Percentiles rank a stretch among this genome's conserved stretches.
Evolutionary conservation across 352 stramenopile genomes (phyloP).

Genomic region (Thalassiosira sp.): DNA sequence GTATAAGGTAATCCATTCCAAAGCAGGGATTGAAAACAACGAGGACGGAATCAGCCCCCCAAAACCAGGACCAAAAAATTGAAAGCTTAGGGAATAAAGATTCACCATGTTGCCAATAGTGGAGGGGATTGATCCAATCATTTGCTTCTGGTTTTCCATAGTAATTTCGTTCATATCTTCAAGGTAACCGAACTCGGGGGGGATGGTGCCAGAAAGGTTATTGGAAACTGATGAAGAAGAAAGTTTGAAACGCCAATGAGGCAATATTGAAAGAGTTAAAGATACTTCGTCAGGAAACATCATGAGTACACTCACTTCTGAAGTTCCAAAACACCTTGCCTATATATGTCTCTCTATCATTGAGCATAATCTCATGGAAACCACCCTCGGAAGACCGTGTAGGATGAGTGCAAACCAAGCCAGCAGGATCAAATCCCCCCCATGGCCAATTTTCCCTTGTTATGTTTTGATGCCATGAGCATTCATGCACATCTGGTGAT

Average conservation of each 20-base stretch:
- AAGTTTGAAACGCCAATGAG: no score
- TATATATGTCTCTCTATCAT: neutral
- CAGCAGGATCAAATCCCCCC: slow-evolving; percentile 17
- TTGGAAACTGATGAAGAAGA: slow-evolving; percentile 10
- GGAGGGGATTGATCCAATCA: slow-evolving; percentile 6
- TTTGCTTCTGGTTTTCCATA: neutral
- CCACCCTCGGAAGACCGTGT: neutral
- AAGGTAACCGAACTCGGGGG: slow-evolving; percentile 18
- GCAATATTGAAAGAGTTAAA: neutral
- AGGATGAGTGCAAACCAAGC: neutral
- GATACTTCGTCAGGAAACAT: no score
- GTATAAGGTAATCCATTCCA: neutral
- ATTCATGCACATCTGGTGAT: slow-evolving; percentile 18
- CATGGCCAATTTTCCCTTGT: slow-evolving; percentile 8
- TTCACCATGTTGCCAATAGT: slow-evolving; percentile 11
- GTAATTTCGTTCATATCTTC: neutral
- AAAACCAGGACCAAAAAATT: slow-evolving; percentile 8
- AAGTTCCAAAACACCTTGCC: slow-evolving; percentile 3
- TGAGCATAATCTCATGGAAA: neutral
- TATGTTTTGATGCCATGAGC: slow-evolving; percentile 14
- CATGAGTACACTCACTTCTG: slow-evolving; percentile 11
- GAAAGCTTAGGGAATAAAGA: neutral
- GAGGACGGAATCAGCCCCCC: slow-evolving; percentile 14
- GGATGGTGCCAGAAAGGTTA: slow-evolving; percentile 14
- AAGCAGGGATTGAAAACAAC: neutral